Evolutionary conservation across 2,329 filamentous ascomycete genomes (phyloP).

Genomic region (Claviceps lovelessii): DNA sequence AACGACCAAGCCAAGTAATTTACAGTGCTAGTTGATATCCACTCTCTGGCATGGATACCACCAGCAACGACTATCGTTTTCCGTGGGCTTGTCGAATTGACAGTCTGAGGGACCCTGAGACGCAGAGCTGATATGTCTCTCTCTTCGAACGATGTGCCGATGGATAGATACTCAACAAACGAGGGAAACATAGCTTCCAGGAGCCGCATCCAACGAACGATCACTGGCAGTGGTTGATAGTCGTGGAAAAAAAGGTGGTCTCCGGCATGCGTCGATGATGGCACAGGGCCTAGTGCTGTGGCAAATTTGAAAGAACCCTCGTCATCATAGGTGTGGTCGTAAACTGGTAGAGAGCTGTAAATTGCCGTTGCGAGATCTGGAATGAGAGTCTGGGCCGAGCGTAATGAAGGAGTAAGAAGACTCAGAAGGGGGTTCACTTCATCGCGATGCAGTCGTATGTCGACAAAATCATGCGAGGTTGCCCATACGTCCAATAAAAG

Average conservation of each 20-base stretch:
- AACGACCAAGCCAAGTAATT: slow-evolving; percentile 83
- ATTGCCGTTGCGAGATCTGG: slow-evolving; percentile 66
- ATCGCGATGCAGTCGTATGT: slow-evolving; percentile 65
- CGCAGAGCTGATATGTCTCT: slow-evolving; percentile 72
- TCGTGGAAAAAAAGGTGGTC: slow-evolving; percentile 80
- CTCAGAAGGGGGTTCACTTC: slow-evolving; percentile 65
- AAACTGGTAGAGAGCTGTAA: slow-evolving; percentile 33
- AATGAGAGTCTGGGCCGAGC: slow-evolving; percentile 60
- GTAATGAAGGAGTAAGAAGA: slow-evolving; percentile 61
- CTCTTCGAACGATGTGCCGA: slow-evolving; percentile 80
- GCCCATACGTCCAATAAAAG: slow-evolving; percentile 88
- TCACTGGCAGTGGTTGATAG: slow-evolving; percentile 74
- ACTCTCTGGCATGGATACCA: slow-evolving; percentile 86
- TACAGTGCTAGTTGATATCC: slow-evolving; percentile 86
- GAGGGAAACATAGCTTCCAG: slow-evolving; percentile 81
- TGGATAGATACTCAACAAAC: slow-evolving; percentile 55
- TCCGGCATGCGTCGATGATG: slow-evolving; percentile 21
- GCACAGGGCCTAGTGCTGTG: slow-evolving; percentile 9
- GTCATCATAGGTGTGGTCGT: slow-evolving; percentile 2
- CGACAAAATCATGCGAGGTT: slow-evolving; percentile 65
- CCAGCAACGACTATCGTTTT: slow-evolving; percentile 73
- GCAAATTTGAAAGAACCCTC: neutral
- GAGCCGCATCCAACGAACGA: slow-evolving; percentile 82
- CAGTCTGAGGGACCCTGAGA: slow-evolving; percentile 44
- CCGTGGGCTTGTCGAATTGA: slow-evolving; percentile 33